A percentile compares a stretch with the other conserved stretches of the same genome.
Evolutionary conservation across 169 alveolate genomes (phyloP).

Genomic region (Eimeria necatrix): DNA sequence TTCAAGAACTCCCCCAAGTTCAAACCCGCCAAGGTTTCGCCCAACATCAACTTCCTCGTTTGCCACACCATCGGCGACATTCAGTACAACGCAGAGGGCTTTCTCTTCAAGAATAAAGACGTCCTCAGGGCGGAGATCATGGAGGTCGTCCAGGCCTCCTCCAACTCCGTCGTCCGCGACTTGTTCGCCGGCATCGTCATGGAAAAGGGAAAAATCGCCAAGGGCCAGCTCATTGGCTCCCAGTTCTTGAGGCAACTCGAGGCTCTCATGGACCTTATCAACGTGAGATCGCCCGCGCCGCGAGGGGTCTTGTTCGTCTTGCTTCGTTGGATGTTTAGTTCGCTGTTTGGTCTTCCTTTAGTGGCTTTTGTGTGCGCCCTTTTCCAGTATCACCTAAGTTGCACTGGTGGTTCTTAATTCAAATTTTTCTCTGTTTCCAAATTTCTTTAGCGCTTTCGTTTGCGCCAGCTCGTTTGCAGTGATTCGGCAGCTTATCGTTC

Average conservation of each 20-base stretch:
- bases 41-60: constrained; percentile 92
- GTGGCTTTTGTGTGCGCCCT: neutral
- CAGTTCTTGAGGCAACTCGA: constrained; percentile 93
- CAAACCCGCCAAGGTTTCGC: constrained; percentile 90
- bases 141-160: constrained; percentile 90
- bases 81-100: constrained; percentile 92
- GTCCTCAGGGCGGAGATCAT: constrained; percentile 93
- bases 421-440: no score
- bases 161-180: constrained; percentile 87
- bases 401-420: no score
- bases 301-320: neutral
- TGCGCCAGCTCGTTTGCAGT: no score
- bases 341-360: neutral
- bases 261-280: constrained; percentile 91
- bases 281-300: constrained; percentile 60
- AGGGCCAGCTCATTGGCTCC: constrained; percentile 95
- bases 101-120: constrained; percentile 93
- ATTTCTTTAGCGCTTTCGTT: no score
- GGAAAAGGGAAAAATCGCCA: constrained; percentile 94
- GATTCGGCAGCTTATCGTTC: neutral
- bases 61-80: constrained; percentile 94
- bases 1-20: constrained; percentile 79
- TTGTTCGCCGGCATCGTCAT: constrained; percentile 91
- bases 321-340: neutral
- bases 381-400: no score